phyloP scores from a whole-genome alignment of 2,329 filamentous ascomycete genomes.

The Colletotrichum incanum region DNA sequence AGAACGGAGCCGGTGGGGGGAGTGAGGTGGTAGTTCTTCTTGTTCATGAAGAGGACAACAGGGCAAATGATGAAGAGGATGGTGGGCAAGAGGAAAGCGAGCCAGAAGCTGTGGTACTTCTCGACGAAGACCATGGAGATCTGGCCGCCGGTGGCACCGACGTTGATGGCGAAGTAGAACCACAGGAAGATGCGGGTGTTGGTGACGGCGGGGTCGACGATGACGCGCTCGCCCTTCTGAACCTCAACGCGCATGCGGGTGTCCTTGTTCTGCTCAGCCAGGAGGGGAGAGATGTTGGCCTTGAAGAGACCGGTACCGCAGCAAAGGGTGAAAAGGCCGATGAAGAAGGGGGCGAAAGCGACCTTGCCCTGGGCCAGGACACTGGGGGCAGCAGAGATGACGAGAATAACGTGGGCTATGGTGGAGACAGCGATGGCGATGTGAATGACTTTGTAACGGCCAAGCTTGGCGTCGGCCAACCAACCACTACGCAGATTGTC shows the following conservation, averaged over 20 bases:
- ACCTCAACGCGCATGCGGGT: conserved; percentile 71
- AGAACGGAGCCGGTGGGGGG: conserved; percentile 82
- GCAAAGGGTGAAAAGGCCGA: conserved; percentile 70
- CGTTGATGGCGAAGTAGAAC: conserved; percentile 72
- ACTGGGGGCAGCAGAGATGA: conserved; percentile 74
- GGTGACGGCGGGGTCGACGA: conserved; percentile 79
- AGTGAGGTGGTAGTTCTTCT: conserved; percentile 72
- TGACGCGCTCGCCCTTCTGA: conserved; percentile 75
- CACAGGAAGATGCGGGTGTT: conserved; percentile 79
- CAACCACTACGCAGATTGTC: conserved; percentile 56
- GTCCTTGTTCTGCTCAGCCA: conserved; percentile 79
- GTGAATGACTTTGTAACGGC: conserved; percentile 82
- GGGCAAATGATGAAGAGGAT: conserved; percentile 75
- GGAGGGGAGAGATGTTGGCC: conserved; percentile 81
- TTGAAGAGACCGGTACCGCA: conserved; percentile 87
- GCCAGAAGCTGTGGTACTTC: conserved; percentile 84
- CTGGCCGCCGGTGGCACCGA: conserved; percentile 74
- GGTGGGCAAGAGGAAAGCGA: conserved; percentile 79
- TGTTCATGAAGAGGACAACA: conserved; percentile 72
- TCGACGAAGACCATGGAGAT: conserved; percentile 81
- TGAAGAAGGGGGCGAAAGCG: conserved; percentile 77
- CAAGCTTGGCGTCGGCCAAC: conserved; percentile 79
- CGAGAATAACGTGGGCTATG: conserved; percentile 77
- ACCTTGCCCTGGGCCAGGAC: conserved; percentile 72
- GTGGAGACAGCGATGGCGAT: conserved; percentile 77